A percentile compares a stretch with the other conserved stretches of the same genome.
These are phyloP conservation scores for Sporisorium graminicola DNA, from an alignment of 1,284 basidiomycete species.

Conservation along the genomic window DNA sequence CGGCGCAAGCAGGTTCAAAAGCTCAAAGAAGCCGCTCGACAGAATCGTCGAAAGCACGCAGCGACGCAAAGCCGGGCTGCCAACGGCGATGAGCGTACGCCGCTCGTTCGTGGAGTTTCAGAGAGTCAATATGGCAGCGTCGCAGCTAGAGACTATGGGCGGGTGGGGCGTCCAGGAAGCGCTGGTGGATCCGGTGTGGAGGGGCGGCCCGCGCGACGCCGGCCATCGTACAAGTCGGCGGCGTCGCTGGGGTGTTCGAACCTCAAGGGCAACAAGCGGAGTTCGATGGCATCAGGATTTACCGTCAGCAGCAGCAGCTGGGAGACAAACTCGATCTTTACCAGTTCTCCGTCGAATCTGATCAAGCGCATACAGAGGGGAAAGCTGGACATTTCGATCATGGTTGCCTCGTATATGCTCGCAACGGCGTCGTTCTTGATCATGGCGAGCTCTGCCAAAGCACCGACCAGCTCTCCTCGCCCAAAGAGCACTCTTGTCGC, in stretches of 20 bases:
- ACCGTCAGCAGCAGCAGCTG: conserved; percentile 37
- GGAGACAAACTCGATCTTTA: conserved; percentile 50
- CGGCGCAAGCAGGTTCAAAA: conserved; percentile 30
- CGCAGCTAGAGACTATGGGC: conserved; percentile 30
- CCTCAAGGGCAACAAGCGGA: conserved; percentile 27
- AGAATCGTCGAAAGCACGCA: conserved; percentile 16
- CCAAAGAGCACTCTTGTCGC: not conserved
- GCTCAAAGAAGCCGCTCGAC: conserved; percentile 31
- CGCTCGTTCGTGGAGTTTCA: conserved; percentile 18
- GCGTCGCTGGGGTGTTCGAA: conserved; percentile 35
- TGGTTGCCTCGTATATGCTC: conserved; percentile 39
- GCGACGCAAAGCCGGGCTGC: not conserved
- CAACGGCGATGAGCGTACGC: conserved; percentile 19
- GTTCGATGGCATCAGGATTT: conserved; percentile 26
- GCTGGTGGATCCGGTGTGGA: conserved; percentile 6
- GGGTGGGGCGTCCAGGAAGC: not conserved
- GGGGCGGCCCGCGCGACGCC: conserved; percentile 24
- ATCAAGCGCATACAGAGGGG: conserved; percentile 55
- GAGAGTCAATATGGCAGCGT: conserved; percentile 28
- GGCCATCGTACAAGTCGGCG: conserved; percentile 44
- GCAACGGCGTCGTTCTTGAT: conserved; percentile 39
- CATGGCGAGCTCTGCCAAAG: conserved; percentile 39
- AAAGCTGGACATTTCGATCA: conserved; percentile 58
- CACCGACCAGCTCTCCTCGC: conserved; percentile 22
- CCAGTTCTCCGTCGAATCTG: conserved; percentile 38